phyloP scores from a whole-genome alignment of 2,329 filamentous ascomycete species.

The Xylariaceae sp. region DNA sequence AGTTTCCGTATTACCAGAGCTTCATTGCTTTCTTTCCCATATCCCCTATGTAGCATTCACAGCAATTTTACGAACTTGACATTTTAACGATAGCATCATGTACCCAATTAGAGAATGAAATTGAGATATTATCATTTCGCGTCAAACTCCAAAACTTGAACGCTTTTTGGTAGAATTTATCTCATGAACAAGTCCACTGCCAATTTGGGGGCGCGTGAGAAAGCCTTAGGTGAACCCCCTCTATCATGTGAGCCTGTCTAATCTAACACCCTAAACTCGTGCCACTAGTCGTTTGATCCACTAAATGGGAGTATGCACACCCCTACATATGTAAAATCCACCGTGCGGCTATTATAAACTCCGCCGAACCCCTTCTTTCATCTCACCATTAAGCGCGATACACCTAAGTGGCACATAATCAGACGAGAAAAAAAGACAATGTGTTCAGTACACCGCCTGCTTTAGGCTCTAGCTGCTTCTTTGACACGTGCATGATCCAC shows the following conservation, averaged over 20 bases:
- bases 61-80: constrained; percentile 4
- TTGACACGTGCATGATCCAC: constrained; percentile 4
- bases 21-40: background rate
- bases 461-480: background rate
- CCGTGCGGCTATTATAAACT: no score
- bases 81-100: constrained; percentile 4
- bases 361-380: background rate
- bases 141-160: background rate
- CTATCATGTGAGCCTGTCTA: constrained; percentile 22
- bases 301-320: constrained; percentile 8
- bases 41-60: background rate
- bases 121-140: background rate
- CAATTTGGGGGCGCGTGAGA: constrained; percentile 19
- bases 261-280: constrained; percentile 12
- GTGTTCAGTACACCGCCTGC: no score
- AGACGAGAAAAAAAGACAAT: background rate
- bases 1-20: background rate
- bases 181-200: constrained; percentile 17
- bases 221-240: constrained; percentile 7
- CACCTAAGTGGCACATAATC: background rate
- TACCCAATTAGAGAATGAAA: constrained; percentile 4
- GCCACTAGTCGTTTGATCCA: constrained; percentile 23
- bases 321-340: constrained; percentile 9
- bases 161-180: background rate
- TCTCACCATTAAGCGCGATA: background rate